A percentile compares a stretch with the other conserved stretches of the same genome.
Conservation (phyloP, 1,284 basidiomycete genomes). For the Rhodotorula mucilaginosa region DNA sequence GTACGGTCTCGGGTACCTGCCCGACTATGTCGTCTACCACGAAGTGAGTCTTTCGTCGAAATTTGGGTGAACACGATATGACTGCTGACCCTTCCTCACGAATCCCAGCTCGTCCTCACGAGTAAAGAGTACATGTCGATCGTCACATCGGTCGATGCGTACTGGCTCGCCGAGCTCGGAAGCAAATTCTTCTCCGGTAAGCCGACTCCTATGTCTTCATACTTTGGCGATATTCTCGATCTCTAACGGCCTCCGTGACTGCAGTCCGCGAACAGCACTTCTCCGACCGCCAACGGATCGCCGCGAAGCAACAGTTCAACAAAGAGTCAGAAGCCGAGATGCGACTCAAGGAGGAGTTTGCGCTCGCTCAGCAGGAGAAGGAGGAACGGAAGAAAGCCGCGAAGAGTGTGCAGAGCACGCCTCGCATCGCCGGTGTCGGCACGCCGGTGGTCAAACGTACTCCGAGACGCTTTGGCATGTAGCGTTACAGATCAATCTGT, state of each 20-base stretch:
- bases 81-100: slow-evolving; percentile 9
- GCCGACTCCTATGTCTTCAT: slow-evolving; percentile 74
- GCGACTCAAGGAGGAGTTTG: slow-evolving; percentile 38
- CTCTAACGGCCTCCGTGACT: neutral
- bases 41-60: slow-evolving; percentile 64
- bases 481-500: neutral
- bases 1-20: slow-evolving; percentile 90
- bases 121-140: slow-evolving; percentile 95
- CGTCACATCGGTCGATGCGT: slow-evolving; percentile 89
- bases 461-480: slow-evolving; percentile 38
- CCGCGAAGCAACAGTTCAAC: slow-evolving; percentile 60
- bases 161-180: slow-evolving; percentile 69
- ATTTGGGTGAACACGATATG: slow-evolving; percentile 7
- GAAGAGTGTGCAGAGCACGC: slow-evolving; percentile 41
- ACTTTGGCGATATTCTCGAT: slow-evolving; percentile 6
- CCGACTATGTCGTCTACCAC: slow-evolving; percentile 94
- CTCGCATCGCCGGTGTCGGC: slow-evolving; percentile 41
- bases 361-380: slow-evolving; percentile 32
- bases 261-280: slow-evolving; percentile 64
- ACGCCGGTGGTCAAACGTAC: slow-evolving; percentile 37
- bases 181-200: slow-evolving; percentile 63
- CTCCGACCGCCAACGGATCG: slow-evolving; percentile 66
- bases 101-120: slow-evolving; percentile 67
- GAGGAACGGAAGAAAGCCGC: slow-evolving; percentile 35
- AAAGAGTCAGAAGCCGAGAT: slow-evolving; percentile 38